Conservation (phyloP, 2,329 filamentous ascomycete species). For the Aureobasidium namibiae region DNA sequence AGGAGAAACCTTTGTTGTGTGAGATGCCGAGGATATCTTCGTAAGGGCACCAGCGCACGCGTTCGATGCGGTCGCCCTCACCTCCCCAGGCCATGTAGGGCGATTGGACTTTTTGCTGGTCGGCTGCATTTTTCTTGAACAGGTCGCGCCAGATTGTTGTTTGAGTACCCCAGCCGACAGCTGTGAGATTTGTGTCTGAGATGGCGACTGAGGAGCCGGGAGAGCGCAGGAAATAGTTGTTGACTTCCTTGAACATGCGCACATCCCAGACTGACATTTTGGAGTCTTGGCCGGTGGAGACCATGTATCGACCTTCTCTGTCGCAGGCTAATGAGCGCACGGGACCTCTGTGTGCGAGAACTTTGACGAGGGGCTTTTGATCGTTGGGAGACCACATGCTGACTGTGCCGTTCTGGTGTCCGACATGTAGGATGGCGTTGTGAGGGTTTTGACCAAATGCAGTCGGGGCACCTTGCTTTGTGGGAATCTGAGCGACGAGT, state of each 20-base stretch:
- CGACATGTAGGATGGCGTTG: slow-evolving; percentile 86
- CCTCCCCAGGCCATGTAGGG: slow-evolving; percentile 94
- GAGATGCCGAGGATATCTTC: slow-evolving; percentile 85
- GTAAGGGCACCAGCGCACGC: slow-evolving; percentile 84
- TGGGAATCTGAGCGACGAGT: slow-evolving; percentile 76
- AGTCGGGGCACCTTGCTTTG: slow-evolving; percentile 73
- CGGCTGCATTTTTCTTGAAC: slow-evolving; percentile 59
- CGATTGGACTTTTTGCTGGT: slow-evolving; percentile 71
- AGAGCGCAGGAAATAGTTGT: slow-evolving; percentile 75
- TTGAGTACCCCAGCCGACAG: slow-evolving; percentile 84
- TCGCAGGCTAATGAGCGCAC: slow-evolving; percentile 81
- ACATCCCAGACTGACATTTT: slow-evolving; percentile 97
- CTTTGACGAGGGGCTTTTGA: slow-evolving; percentile 76
- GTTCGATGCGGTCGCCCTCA: slow-evolving; percentile 71
- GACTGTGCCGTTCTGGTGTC: slow-evolving; percentile 91
- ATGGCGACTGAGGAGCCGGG: slow-evolving; percentile 80
- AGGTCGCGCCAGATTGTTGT: slow-evolving; percentile 86
- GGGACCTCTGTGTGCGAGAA: slow-evolving; percentile 81
- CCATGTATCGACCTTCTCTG: slow-evolving; percentile 89
- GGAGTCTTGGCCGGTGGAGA: slow-evolving; percentile 79
- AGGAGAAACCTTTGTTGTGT: slow-evolving; percentile 80
- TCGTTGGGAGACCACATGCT: slow-evolving; percentile 94
- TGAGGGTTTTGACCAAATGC: slow-evolving; percentile 81
- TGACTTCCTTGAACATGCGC: slow-evolving; percentile 85
- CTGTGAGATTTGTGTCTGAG: slow-evolving; percentile 79